Evolutionary conservation across 495 filamentous ascomycete species (phyloP).

Genomic region (Penicillium coprophilum): DNA sequence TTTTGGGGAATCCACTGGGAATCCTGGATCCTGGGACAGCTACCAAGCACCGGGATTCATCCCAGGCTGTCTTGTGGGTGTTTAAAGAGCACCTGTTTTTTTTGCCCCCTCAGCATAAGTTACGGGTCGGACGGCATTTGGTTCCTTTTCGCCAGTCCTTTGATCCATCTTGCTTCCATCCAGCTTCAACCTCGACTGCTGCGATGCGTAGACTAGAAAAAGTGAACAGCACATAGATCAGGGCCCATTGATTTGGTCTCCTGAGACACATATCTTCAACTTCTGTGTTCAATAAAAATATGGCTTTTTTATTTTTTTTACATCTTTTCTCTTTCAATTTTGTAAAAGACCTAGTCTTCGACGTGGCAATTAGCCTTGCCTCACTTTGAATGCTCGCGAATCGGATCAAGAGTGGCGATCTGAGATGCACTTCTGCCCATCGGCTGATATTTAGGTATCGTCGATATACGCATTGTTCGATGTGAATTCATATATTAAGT

Average conservation of each 20-base stretch:
- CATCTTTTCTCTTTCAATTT: slow-evolving; percentile 4
- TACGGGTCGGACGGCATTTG: slow-evolving; percentile 37
- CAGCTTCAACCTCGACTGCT: slow-evolving; percentile 22
- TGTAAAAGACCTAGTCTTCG: not conserved
- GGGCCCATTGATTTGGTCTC: slow-evolving; percentile 15
- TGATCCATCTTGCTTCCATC: slow-evolving; percentile 25
- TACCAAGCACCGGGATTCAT: slow-evolving; percentile 14
- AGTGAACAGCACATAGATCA: slow-evolving; percentile 32
- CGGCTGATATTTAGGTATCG: not conserved
- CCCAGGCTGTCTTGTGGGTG: slow-evolving; percentile 5
- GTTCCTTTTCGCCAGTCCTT: slow-evolving; percentile 38
- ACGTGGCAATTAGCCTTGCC: slow-evolving; percentile 13
- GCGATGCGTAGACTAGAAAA: slow-evolving; percentile 31
- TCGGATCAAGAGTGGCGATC: not conserved
- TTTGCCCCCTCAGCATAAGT: slow-evolving; percentile 21
- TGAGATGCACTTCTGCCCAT: slow-evolving; percentile 12
- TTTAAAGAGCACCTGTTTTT: slow-evolving; percentile 3
- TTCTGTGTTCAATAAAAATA: slow-evolving; percentile 23
- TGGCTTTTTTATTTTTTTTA: slow-evolving; percentile 18
- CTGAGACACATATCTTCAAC: slow-evolving; percentile 25
- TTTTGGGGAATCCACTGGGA: slow-evolving; percentile 1
- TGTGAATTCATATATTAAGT: not conserved
- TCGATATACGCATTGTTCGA: no score
- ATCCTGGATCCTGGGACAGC: slow-evolving; percentile 4
- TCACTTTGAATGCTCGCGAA: slow-evolving; percentile 13